Evolutionary conservation across 75 land plant genomes (phyloP), one percentile per base, ranked within the genome.

Genomic region (Larix kaempferi): DNA sequence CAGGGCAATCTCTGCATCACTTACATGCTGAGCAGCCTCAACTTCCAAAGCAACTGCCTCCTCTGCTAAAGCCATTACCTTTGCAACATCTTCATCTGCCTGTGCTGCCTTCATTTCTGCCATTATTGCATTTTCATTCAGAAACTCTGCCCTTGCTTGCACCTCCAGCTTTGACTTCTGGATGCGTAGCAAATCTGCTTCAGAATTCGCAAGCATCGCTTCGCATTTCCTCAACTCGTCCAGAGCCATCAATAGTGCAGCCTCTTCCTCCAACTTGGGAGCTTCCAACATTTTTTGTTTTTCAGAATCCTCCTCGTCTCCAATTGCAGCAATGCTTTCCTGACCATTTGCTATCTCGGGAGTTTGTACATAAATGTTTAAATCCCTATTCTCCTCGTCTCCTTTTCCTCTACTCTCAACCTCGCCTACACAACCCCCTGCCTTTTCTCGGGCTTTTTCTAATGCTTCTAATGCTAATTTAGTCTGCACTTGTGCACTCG

Each of bases 11-110:
- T 95, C 92, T 29, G 98, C 96, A 82, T 94, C 98, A 82, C 86
- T 84, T 4, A 95, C 93, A 11, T 86, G 82, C 73, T 98, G 94
- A 19, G 92, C 78, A 66, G 90, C 95, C 82, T 98, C 96, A 16
- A 98, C 74, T 81, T 98, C 99, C 87, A 87, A 67, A 37, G 99
- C 98, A 76, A 98, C 94, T 76, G 99, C 98, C 73, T 93, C 83
- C 79, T 95, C 99, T 7, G 99, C 99, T 56, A 91, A 75, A 57
- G 91, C 84, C 99, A 98, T 98, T 63, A 94, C 87, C n/a, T 89
- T 82, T 58, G 92, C 91, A 22, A 98, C 99, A 22, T 93, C 99
- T 56, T 95, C 93, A 57, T 98, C 99, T 11, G 96, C 98, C 80
- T 83, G 91, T 56, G 76, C 76, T 54, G 98, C 92, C 74, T 82